Evolutionary conservation across 179 eudicot genomes (phyloP).

Genomic region (Beta lomatogona): DNA sequence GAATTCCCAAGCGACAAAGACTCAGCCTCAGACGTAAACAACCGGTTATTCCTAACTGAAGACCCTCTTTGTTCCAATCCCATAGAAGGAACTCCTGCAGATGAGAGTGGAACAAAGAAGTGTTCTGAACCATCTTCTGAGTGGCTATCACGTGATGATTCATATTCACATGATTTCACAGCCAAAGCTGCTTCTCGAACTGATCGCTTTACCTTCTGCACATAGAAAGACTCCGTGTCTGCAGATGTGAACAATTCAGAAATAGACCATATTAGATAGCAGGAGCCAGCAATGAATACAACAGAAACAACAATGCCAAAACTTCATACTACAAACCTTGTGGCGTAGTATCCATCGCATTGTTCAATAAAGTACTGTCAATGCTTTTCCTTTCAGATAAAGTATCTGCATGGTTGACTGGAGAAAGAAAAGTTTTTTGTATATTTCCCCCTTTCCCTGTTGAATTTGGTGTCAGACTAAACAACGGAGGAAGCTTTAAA

Average conservation of each 20-base stretch:
- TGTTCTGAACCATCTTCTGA: slow-evolving; percentile 90
- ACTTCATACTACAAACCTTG: slow-evolving; percentile 52
- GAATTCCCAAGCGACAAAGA: slow-evolving; percentile 44
- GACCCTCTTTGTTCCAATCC: slow-evolving; percentile 55
- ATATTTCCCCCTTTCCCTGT: slow-evolving; percentile 68
- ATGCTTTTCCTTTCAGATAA: slow-evolving; percentile 49
- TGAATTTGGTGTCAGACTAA: slow-evolving; percentile 85
- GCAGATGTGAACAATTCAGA: slow-evolving; percentile 33
- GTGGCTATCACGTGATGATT: slow-evolving; percentile 73
- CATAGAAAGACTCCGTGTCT: slow-evolving; percentile 59
- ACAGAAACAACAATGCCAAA: background rate
- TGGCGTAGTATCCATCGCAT: slow-evolving; percentile 38
- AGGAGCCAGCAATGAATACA: slow-evolving; percentile 2
- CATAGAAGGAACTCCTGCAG: slow-evolving; percentile 60
- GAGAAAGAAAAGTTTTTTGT: slow-evolving; percentile 55
- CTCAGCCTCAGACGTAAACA: slow-evolving; percentile 53
- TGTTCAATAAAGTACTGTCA: slow-evolving; percentile 48
- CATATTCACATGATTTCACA: slow-evolving; percentile 56
- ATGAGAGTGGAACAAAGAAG: slow-evolving; percentile 84
- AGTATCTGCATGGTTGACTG: slow-evolving; percentile 51
- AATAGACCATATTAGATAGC: slow-evolving; percentile 6
- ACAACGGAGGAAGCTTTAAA: slow-evolving; percentile 86
- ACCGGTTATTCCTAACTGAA: slow-evolving; percentile 48
- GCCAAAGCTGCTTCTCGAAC: slow-evolving; percentile 94
- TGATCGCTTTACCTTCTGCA: slow-evolving; percentile 77